A percentile compares a stretch with the other conserved stretches of the same genome.
Conservation (phyloP, 495 filamentous ascomycete species). For the Acidiella bohemica region DNA sequence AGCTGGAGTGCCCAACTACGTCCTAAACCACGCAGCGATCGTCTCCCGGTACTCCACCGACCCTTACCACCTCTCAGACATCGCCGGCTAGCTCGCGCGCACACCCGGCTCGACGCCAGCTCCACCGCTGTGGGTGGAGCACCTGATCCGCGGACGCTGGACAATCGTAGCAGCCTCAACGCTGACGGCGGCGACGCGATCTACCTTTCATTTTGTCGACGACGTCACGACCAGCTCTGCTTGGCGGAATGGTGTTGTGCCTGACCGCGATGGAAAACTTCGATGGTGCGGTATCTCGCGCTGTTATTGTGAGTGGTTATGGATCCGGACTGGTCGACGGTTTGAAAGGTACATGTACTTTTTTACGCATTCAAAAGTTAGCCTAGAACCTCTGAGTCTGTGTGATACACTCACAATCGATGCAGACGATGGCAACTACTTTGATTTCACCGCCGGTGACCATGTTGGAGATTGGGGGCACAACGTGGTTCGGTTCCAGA, state of each 20-base stretch:
- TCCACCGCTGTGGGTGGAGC: conserved; percentile 33
- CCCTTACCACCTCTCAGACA: conserved; percentile 45
- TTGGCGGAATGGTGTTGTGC: conserved; percentile 37
- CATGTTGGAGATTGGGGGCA: conserved; percentile 60
- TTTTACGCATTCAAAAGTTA: conserved; percentile 41
- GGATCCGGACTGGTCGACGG: conserved; percentile 43
- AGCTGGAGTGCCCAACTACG: conserved; percentile 4
- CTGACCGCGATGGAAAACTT: conserved; percentile 38
- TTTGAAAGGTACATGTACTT: conserved; percentile 62
- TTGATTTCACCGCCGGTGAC: conserved; percentile 34
- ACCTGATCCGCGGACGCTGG: conserved; percentile 36
- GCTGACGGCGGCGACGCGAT: conserved; percentile 32
- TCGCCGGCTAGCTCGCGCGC: conserved; percentile 39
- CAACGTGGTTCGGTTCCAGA: conserved; percentile 52
- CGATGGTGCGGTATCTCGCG: conserved; percentile 33
- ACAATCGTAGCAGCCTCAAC: conserved; percentile 37
- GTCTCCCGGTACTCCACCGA: conserved; percentile 43
- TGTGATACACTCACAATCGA: background rate
- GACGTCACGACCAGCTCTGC: conserved; percentile 38
- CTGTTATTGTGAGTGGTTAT: conserved; percentile 45
- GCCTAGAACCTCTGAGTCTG: no score
- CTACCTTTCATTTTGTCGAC: conserved; percentile 46
- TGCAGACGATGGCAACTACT: conserved; percentile 25
- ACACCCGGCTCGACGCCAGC: conserved; percentile 43
- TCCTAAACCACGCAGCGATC: conserved; percentile 19